phyloP scores from a whole-genome alignment of 169 alveolate species.

The Plasmodium falciparum region DNA sequence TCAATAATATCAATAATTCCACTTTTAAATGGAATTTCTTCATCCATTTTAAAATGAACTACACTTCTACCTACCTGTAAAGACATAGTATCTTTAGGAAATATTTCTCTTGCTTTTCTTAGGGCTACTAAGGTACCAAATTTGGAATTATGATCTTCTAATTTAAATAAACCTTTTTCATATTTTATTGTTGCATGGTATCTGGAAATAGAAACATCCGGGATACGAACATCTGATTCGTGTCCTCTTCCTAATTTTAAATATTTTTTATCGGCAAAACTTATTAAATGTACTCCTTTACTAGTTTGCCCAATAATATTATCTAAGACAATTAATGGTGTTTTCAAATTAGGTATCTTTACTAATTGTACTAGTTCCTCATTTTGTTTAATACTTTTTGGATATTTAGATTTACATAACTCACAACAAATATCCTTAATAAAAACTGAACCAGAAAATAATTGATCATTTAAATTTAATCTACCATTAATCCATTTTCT shows the following conservation, averaged over 20 bases:
- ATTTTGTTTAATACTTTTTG: slow-evolving; percentile 83
- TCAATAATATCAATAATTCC: slow-evolving; percentile 70
- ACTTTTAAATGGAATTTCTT: slow-evolving; percentile 60
- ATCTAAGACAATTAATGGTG: slow-evolving; percentile 94
- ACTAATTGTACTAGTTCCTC: slow-evolving; percentile 87
- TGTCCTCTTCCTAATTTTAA: slow-evolving; percentile 98
- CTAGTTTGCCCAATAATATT: slow-evolving; percentile 87
- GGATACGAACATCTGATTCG: slow-evolving; percentile 97
- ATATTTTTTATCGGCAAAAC: slow-evolving; percentile 86
- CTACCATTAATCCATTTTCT: slow-evolving; percentile 95
- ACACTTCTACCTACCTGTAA: slow-evolving; percentile 88
- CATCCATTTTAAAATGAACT: slow-evolving; percentile 81
- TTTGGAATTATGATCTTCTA: slow-evolving; percentile 97
- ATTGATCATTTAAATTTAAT: slow-evolving; percentile 84
- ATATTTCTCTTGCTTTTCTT: slow-evolving; percentile 86
- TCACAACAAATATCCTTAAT: slow-evolving; percentile 90
- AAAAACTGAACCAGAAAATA: slow-evolving; percentile 80
- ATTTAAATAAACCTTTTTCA: slow-evolving; percentile 92
- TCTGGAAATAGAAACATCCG: slow-evolving; percentile 98
- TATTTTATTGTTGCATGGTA: slow-evolving; percentile 95
- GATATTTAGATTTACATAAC: slow-evolving; percentile 88
- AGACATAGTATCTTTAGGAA: slow-evolving; percentile 77
- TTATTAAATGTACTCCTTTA: slow-evolving; percentile 87
- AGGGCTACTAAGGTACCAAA: slow-evolving; percentile 98
- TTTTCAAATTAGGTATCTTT: slow-evolving; percentile 86